Evolutionary conservation across 768 basidiomycete genomes (phyloP), one percentile per base, ranked within the genome.

Genomic region (Baorangia bicolor): DNA sequence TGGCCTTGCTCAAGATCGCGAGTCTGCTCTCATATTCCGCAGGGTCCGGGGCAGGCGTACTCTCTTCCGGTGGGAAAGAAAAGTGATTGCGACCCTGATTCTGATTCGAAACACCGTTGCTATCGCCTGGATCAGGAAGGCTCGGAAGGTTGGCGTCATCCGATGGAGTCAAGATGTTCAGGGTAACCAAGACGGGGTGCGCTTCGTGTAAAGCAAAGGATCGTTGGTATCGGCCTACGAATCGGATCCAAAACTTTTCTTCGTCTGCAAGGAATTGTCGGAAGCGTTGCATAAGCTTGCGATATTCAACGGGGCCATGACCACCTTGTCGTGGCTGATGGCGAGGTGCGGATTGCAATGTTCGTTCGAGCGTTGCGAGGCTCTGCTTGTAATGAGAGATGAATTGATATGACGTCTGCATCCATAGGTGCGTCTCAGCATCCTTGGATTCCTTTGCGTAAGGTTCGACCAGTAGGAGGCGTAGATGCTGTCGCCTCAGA

Each of bases 231-330:
- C 94, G 83, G 45, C 85, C 75, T 42, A 94, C 78, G 20, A 98
- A 79, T 56, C 86, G 83, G 28, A 81, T 83, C 89, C 94, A 99
- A 72, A 96, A 97, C 63, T 86, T 88, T 69, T 95, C 92, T 70
- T 99, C 96, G 31, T 89, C 86, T 0, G 86, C 81, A 14, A 99
- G 82, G 68, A 94, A 97, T 64, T 93, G 87, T 34, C 90, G 81
- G 75, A 99, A 98, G 39, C 92, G 84, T 44, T 92, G 88, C 16
- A 94, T 72, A 30, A 94, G 81, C 69, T 92, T 96, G 62, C 93
- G 86, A 59, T 92, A 77, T 67, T 96, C 94, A 42, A 94, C 91
- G 9, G 81, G 80, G 18, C 86, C 85, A 57, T 81, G 77, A 13
- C 77, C 74, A 25, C 74, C 69, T 50, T 74, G 72, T 38, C 74